These are phyloP conservation scores for bread wheat (Triticum aestivum) DNA, from an alignment of 176 grass and related monocot genomes.

Conservation along the genomic window DNA sequence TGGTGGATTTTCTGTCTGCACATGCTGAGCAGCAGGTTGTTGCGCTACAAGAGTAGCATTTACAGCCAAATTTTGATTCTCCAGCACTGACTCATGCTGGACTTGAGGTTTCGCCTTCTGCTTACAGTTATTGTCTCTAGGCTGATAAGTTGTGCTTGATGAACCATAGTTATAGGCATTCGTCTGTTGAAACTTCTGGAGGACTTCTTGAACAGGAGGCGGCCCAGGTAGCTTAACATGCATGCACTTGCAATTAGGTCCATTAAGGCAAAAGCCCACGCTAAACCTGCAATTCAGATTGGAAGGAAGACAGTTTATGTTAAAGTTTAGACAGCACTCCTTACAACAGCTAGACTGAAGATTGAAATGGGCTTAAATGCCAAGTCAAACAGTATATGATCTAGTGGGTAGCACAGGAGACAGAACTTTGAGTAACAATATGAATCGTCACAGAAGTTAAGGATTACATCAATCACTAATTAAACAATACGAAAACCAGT, in stretches of 20 bases:
- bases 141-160: conserved; percentile 30
- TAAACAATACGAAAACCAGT: background rate
- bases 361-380: background rate
- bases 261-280: conserved; percentile 95
- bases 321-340: background rate
- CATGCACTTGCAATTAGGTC: conserved; percentile 66
- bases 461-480: background rate
- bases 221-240: conserved; percentile 61
- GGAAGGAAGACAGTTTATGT: background rate
- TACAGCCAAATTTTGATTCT: conserved; percentile 41
- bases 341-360: background rate
- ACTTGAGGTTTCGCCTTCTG: conserved; percentile 59
- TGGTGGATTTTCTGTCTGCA: conserved; percentile 29
- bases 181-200: conserved; percentile 57
- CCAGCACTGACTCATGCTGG: conserved; percentile 28
- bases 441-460: background rate
- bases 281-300: conserved; percentile 66
- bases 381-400: background rate
- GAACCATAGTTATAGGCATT: conserved; percentile 21
- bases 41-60: conserved; percentile 35
- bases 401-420: background rate
- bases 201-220: conserved; percentile 73
- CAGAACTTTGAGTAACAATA: background rate
- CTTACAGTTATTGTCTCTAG: conserved; percentile 51
- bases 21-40: conserved; percentile 36